Conservation (phyloP, 441 rosid genomes). For the Erodium trifolium region DNA sequence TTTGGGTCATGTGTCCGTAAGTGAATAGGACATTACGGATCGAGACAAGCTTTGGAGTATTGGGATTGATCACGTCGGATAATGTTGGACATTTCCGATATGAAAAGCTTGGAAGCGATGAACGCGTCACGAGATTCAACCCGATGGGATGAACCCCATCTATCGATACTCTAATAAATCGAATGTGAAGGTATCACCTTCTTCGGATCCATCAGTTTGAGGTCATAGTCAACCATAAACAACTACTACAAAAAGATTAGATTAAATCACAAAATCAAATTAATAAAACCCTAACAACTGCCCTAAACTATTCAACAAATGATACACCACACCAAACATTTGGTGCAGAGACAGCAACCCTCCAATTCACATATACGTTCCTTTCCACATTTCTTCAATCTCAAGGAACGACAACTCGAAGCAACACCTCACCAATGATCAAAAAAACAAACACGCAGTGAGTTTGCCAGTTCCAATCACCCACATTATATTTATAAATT, state of each 20-base stretch:
- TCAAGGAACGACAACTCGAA: neutral
- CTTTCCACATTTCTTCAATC: neutral
- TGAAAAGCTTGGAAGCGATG: no score
- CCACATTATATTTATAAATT: neutral
- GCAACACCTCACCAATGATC: neutral
- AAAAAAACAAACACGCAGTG: neutral
- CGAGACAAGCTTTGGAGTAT: no score
- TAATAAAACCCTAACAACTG: neutral
- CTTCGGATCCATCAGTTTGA: no score
- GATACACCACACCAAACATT: constrained; percentile 3
- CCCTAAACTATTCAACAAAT: neutral
- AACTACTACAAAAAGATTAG: neutral
- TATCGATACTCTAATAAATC: no score
- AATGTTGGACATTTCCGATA: no score
- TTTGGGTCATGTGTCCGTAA: no score
- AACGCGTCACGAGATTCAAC: no score
- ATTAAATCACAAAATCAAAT: neutral
- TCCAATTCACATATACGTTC: constrained; percentile 5
- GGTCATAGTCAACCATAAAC: neutral
- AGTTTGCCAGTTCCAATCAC: neutral
- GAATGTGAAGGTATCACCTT: no score
- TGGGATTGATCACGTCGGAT: no score
- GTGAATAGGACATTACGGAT: no score
- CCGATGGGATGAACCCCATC: no score
- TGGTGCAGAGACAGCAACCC: constrained; percentile 4